phyloP scores from a whole-genome alignment of 2,329 filamentous ascomycete genomes.

The Colletotrichum cereale region DNA sequence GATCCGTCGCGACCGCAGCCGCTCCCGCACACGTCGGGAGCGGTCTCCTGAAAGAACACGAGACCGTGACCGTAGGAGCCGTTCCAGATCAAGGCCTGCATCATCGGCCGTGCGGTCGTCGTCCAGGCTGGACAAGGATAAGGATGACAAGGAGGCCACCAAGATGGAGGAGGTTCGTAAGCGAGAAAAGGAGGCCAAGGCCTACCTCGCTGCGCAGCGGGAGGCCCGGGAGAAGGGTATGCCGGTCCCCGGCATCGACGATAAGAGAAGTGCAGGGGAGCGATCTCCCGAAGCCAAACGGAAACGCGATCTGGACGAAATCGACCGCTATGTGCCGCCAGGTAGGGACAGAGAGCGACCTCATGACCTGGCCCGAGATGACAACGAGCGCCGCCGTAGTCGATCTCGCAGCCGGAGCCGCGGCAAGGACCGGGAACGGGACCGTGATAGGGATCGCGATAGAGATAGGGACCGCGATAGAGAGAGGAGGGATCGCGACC shows the following conservation, averaged over 20 bases:
- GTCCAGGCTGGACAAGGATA: slow-evolving; percentile 50
- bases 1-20: slow-evolving; percentile 41
- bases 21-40: slow-evolving; percentile 41
- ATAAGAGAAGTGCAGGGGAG: slow-evolving; percentile 57
- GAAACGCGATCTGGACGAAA: slow-evolving; percentile 52
- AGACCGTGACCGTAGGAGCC: slow-evolving; percentile 55
- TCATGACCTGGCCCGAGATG: slow-evolving; percentile 45
- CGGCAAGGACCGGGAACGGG: slow-evolving; percentile 49
- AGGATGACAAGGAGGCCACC: slow-evolving; percentile 66
- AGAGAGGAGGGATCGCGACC: slow-evolving; percentile 50
- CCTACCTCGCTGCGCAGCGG: slow-evolving; percentile 72
- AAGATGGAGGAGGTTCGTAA: slow-evolving; percentile 73
- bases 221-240: slow-evolving; percentile 71
- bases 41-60: slow-evolving; percentile 43
- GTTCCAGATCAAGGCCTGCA: slow-evolving; percentile 57
- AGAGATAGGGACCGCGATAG: slow-evolving; percentile 50
- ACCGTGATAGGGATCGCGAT: slow-evolving; percentile 49
- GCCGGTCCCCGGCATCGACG: slow-evolving; percentile 69
- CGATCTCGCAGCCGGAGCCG: slow-evolving; percentile 52
- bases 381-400: slow-evolving; percentile 51
- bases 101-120: slow-evolving; percentile 42
- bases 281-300: slow-evolving; percentile 58
- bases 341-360: slow-evolving; percentile 52
- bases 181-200: slow-evolving; percentile 73
- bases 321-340: slow-evolving; percentile 62